Base-by-base conservation (phyloP, 768 basidiomycete species). In the Jaapia argillacea region DNA sequence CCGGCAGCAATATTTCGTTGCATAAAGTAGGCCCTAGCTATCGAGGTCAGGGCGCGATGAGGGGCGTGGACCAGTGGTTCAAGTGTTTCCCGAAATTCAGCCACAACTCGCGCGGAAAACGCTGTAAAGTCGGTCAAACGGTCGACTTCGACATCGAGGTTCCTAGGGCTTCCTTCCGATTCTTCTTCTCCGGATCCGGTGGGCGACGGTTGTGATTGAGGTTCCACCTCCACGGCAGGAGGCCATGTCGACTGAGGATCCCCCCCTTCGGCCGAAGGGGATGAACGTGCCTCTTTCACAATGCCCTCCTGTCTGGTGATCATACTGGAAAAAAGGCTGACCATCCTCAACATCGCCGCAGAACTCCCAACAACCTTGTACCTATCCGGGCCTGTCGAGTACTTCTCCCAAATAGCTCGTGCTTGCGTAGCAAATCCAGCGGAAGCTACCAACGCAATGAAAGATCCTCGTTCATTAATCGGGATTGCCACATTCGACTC, bases 11-110 rank as follows among this genome's bases (percentile, higher is more conserved):
- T 55, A 37, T 69, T 56, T 18, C 74, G 78, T 21, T 78, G 58
- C 45, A 81, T 67, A 51, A 82, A 76, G 56, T 72, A 71, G 18
- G 72, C 77, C 45, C 81, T 71, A 2, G 81, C 80, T 26, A 81
- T 64, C 6, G 80, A 70, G 38, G 74, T 84, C 46, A 86, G 54
- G 41, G 65, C 61, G 40, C 53, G 60, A 58, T 79, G 81, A 28
- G 59, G 51, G 2, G 77, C 74, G 18, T 60, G 41, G 16, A 58
- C 47, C 40, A 81, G 51, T 5, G 81, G 76, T 24, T 63, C 55
- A 53, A 77, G 71, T 38, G 56, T 54, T 26, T 56, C 41, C 24
- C 53, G 60, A 58, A 68, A 85, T 33, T 62, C 62, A 13, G 49
- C 48, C 24, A 80, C 47, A 45, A 84, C 66, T 23, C 53, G 65